Evolutionary conservation across 768 basidiomycete genomes (phyloP), one percentile per base, ranked within the genome.

Genomic region (Calvatia gigantea): DNA sequence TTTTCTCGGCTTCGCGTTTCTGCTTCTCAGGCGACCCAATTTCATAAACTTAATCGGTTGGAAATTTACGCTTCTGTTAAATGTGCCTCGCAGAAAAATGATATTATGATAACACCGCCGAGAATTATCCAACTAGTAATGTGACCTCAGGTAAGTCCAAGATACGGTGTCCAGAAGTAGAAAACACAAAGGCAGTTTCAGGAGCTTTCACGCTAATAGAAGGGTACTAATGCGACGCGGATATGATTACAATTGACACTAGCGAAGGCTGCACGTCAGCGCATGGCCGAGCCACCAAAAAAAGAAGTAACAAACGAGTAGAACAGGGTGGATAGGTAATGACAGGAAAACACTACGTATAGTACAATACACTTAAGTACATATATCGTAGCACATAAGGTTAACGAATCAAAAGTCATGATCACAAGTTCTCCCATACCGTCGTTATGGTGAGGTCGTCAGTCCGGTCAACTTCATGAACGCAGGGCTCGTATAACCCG

Each of bases 401-500:
- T 37, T 12, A 38, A 27, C 44, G 39, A 39, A 27, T 1, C 12
- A 31, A 37, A 46, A 25, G 35, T 21, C 25, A 46, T 19, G 37
- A 25, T 21, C 23, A 38, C 31, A 33, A n/a, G n/a, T 37, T 17
- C 4, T 25, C n/a, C 9, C 28, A 50, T 25, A 37, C 47, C 29
- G 33, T 47, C 45, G 28, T 52, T 68, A 75, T 64, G 74, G 70
- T 12, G 74, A 74, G 57, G 67, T 69, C 32, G 65, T 64, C 50
- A 74, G 57, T 50, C 71, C 70, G 54, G 62, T 69, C 62, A 69
- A 67, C 62, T 75, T 75, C 59, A 73, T 57, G 59, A 70, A 75
- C 29, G 51, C 63, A 60, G 69, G 64, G 37, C 64, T 67, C n/a
- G 58, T 59, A 53, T 58, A 72, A 57, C 49, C 56, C 27, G 48